A percentile compares a stretch with the other conserved stretches of the same genome.
Conservation (phyloP, 2,329 filamentous ascomycete species). For the Coccinonectria pachysandricola region DNA sequence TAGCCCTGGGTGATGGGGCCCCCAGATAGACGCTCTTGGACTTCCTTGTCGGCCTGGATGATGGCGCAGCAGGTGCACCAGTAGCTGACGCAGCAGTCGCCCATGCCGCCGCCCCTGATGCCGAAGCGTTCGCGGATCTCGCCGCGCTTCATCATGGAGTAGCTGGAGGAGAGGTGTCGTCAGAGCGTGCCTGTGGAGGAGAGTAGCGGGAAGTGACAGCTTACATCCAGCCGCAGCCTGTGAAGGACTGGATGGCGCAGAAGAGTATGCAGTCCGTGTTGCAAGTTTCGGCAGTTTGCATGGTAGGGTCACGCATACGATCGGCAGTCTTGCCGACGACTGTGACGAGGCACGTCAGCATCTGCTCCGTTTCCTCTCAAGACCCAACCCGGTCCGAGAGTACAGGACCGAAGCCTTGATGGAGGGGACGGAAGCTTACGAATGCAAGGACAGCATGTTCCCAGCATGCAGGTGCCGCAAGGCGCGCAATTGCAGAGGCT, state of each 20-base stretch:
- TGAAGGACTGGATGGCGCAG: constrained; percentile 26
- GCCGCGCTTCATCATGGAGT: constrained; percentile 41
- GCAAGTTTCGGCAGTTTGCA: constrained; percentile 26
- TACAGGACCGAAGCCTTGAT: too few species aligned
- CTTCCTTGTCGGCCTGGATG: constrained; percentile 50
- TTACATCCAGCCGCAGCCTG: constrained; percentile 34
- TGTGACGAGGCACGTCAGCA: constrained; percentile 14
- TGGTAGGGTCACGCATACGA: constrained; percentile 33
- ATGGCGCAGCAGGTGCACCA: constrained; percentile 48
- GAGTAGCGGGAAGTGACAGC: constrained; percentile 5
- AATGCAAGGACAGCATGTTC: constrained; percentile 32
- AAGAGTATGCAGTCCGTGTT: constrained; percentile 35
- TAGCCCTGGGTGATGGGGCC: constrained; percentile 25
- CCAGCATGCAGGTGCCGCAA: constrained; percentile 28
- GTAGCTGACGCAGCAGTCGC: constrained; percentile 42
- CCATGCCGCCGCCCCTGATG: constrained; percentile 37
- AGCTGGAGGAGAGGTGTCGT: constrained; percentile 17
- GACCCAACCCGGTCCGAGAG: too few species aligned
- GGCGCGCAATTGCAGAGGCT: constrained; percentile 32
- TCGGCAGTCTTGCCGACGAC: constrained; percentile 34
- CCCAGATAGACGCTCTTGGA: constrained; percentile 20
- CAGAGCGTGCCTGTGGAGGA: not conserved
- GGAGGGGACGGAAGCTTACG: constrained; percentile 22
- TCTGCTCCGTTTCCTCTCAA: not conserved
- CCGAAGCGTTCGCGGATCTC: constrained; percentile 43